A percentile compares a stretch with the other conserved stretches of the same genome.
Conservation (phyloP, 257 asterid species). For the Striga asiatica region DNA sequence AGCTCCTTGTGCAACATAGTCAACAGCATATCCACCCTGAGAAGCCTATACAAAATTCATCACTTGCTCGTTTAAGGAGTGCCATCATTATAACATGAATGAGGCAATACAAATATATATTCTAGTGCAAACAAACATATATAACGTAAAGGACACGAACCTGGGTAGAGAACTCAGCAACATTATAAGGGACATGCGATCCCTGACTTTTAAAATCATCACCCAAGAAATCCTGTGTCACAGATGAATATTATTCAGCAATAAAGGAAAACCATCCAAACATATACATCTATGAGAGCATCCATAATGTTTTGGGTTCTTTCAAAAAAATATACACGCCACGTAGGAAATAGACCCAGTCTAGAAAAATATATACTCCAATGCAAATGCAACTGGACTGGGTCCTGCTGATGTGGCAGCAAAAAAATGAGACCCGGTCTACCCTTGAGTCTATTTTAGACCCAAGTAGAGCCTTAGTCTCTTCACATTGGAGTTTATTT, state of each 20-base stretch:
- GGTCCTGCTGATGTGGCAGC: too few species aligned
- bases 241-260: conserved; percentile 10
- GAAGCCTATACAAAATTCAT: conserved; percentile 48
- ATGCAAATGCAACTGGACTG: too few species aligned
- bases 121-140: not conserved
- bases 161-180: conserved; percentile 85
- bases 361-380: too few species aligned
- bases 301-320: too few species aligned
- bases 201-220: conserved; percentile 99
- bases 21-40: conserved; percentile 82
- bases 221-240: conserved; percentile 74
- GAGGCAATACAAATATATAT: not conserved
- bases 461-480: too few species aligned
- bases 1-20: conserved; percentile 68
- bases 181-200: conserved; percentile 86
- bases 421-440: too few species aligned
- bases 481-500: too few species aligned
- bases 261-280: not conserved
- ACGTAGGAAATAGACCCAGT: too few species aligned
- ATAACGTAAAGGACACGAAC: conserved; percentile 25
- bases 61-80: too few species aligned
- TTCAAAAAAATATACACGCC: too few species aligned
- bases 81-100: not conserved
- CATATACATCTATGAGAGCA: not conserved
- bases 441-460: too few species aligned